Base-by-base conservation (phyloP, 352 stramenopile species). In the Phytopythium mirpurense region DNA sequence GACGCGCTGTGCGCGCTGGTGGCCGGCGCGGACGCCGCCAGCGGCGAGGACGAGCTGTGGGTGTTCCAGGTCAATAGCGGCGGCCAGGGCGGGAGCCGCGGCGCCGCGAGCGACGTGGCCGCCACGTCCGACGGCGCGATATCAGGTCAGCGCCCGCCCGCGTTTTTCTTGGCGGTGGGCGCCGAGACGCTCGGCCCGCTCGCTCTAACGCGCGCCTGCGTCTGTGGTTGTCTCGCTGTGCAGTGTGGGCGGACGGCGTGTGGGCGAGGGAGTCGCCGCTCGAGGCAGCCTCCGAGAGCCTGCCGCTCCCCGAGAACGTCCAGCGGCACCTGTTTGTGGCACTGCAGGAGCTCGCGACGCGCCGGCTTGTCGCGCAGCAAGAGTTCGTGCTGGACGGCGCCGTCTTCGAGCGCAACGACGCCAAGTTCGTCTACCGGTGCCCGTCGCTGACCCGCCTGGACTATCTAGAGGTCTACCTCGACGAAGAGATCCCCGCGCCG, bases 381-480 rank as follows among this genome's bases (percentile, higher is more conserved):
- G 77, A 80, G 10, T 88, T 90, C 56, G 45, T 69, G 21, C 52
- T 62, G 16, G 41, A 63, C 0, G 51, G 61, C 27, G 67, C 56
- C 3, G 67, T 67, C 14, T 86, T 82, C 52, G 53, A 72, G 52
- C 72, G 60, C 0, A 85, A 81, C 29, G 74, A 88, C 29, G 74
- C 75, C 21, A 73, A 63, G 16, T 88, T 91, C 45, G 63, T 86
- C 44, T 89, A 78, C 54, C 67, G 72, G 4, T 72, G 72, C 35
- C 78, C 78, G 43, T 86, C 80, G 32, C 63, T 84, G 5, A 69
- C 66, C 16, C 57, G 57, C 24, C 49, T 85, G 7, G 84, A 88
- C 59, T 72, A 86, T 24, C 74, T 86, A 42, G 75, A 88, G 29
- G 66, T 86, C 5, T 88, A 83, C 54, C 47, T 91, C 16, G 63